Evolutionary conservation across 768 basidiomycete species (phyloP).

Genomic region (Boletus reticuloceps): DNA sequence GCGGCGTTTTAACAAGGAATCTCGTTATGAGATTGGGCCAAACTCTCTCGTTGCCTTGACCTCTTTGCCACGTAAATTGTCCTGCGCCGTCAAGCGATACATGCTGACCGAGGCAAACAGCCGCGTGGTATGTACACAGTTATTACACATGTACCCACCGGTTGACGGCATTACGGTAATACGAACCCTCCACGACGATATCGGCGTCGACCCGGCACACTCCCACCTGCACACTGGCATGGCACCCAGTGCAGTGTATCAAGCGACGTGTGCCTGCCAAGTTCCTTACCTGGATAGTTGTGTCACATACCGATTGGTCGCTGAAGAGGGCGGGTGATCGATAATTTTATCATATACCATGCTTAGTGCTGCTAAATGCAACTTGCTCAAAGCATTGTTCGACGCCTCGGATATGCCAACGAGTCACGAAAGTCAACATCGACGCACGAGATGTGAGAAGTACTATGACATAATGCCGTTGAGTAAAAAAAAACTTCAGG

Average conservation of each 20-base stretch:
- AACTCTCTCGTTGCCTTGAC: conserved; percentile 10
- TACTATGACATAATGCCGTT: no score
- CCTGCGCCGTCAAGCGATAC: background rate
- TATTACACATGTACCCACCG: background rate
- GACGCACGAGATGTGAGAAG: no score
- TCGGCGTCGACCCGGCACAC: background rate
- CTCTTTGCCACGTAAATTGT: conserved; percentile 11
- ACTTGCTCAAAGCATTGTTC: no score
- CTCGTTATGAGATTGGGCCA: background rate
- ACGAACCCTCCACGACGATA: background rate
- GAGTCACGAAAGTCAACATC: no score
- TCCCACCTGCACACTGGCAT: background rate
- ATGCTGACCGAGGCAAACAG: conserved; percentile 7
- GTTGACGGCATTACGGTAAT: conserved; percentile 9
- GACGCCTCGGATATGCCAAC: no score
- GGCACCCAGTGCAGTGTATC: background rate
- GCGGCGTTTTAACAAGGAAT: background rate
- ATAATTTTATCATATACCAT: no score
- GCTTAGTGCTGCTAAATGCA: no score
- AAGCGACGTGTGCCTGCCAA: background rate
- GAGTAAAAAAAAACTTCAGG: conserved; percentile 8
- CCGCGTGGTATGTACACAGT: background rate
- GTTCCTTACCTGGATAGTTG: no score
- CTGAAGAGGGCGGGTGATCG: no score
- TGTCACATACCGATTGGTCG: no score